Evolutionary conservation across 768 basidiomycete genomes (phyloP).

Genomic region (Boletus rex-veris): DNA sequence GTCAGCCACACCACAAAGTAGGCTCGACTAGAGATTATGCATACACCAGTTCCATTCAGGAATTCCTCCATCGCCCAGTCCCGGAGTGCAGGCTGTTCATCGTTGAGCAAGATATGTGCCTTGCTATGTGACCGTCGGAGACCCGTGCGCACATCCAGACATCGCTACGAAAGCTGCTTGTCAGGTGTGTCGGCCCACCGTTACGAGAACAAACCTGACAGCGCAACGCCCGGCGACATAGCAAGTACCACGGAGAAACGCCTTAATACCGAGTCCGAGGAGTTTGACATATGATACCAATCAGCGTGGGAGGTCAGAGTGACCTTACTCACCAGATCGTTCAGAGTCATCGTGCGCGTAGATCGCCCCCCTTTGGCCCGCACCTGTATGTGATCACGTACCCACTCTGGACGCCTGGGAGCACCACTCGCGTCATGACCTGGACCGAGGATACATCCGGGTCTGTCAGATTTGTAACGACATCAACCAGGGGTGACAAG

Average conservation of each 20-base stretch:
- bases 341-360: constrained; percentile 4
- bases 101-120: no score
- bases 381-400: neutral
- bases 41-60: neutral
- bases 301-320: neutral
- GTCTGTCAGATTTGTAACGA: neutral
- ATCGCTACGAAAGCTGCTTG: neutral
- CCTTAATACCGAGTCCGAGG: constrained; percentile 3
- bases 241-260: constrained; percentile 5
- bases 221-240: neutral
- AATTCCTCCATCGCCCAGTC: neutral
- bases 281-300: neutral
- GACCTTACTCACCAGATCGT: neutral
- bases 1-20: neutral
- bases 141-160: neutral
- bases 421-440: neutral
- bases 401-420: neutral
- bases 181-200: neutral
- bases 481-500: constrained; percentile 2
- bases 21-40: no score
- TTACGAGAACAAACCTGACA: neutral
- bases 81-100: neutral
- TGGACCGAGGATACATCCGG: neutral
- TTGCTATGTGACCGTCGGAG: constrained; percentile 54
- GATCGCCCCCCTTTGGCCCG: constrained; percentile 1